Conservation (phyloP, 75 land plant genomes). For the Gnetum montanum region DNA sequence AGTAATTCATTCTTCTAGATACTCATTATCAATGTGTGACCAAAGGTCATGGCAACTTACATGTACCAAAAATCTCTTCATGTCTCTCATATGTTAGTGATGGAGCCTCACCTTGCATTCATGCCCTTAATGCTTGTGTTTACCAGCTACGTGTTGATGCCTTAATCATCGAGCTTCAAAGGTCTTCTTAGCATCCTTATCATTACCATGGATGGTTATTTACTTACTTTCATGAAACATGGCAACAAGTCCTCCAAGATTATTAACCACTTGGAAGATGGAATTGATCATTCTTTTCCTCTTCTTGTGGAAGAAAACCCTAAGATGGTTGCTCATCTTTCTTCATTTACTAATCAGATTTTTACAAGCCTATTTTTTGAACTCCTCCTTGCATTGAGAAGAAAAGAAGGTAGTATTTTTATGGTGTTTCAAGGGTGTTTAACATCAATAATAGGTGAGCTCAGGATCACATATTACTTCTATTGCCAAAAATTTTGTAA, state of each 20-base stretch:
- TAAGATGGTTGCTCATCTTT: neutral
- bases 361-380: conserved; percentile 14
- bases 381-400: conserved; percentile 20
- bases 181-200: conserved; percentile 26
- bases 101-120: conserved; percentile 31
- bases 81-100: conserved; percentile 33
- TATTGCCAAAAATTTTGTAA: too few species aligned
- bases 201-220: conserved; percentile 31
- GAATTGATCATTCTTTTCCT: neutral
- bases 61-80: conserved; percentile 38
- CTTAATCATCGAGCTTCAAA: conserved; percentile 21
- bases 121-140: conserved; percentile 31
- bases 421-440: conserved; percentile 33
- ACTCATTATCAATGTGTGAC: conserved; percentile 19
- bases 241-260: neutral
- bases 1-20: too few species aligned
- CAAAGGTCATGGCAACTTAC: conserved; percentile 31
- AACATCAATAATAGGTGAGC: conserved; percentile 35
- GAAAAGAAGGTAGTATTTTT: conserved; percentile 31
- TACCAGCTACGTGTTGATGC: conserved; percentile 26
- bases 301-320: neutral
- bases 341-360: conserved; percentile 1
- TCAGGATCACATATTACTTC: too few species aligned
- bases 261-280: neutral
- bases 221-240: conserved; percentile 29